Base-by-base conservation (phyloP, 768 basidiomycete genomes). In the Chiua virens region DNA sequence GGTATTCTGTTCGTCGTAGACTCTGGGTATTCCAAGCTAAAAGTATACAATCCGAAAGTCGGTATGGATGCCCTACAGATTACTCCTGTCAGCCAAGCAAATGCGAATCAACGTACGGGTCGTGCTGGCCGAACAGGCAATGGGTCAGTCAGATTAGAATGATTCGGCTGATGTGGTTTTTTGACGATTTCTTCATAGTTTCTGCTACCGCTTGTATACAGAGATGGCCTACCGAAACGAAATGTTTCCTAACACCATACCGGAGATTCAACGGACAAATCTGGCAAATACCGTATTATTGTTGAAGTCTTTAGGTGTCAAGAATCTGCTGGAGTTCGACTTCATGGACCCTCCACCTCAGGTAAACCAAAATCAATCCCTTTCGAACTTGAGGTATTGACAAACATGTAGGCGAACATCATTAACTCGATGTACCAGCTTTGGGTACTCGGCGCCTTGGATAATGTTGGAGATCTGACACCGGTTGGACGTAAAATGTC, bases 271-370 rank as follows among this genome's bases (percentile, higher is more conserved):
- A 69, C 79, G 97, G 41, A 99, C 97, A 10, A 98, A 99, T 71
- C 71, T 99, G 49, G 95, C 97, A 18, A 98, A 99, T 63, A 99
- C 96, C 0, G 97, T 98, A 0, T 71, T 98, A 20, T 71, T 98
- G 34, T 78, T 99, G 52, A 99, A 98, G 67, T 95, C 95, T 4
- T 77, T 99, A 6, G 96, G 97, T 10, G 97, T 99, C 37, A 97
- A 97, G 75, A 93, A 98, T 66, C 72, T 98, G 37, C 79, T 99
- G 20, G 96, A 99, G 71, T 99, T 98, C 64, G 96, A 98, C 71
- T 99, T 99, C 66, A 98, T 99, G 97, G 97, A 99, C 67, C 97
- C 97, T n/a, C 97, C 97, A 20, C 97, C 97, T n/a, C 94, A 96
- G 79, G 91, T 87, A 60, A 48, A 69, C 57, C 42, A 42, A 27